These are phyloP conservation scores for Wickerhamomyces alni DNA, from an alignment of 805 yeast species.

Conservation along the genomic window DNA sequence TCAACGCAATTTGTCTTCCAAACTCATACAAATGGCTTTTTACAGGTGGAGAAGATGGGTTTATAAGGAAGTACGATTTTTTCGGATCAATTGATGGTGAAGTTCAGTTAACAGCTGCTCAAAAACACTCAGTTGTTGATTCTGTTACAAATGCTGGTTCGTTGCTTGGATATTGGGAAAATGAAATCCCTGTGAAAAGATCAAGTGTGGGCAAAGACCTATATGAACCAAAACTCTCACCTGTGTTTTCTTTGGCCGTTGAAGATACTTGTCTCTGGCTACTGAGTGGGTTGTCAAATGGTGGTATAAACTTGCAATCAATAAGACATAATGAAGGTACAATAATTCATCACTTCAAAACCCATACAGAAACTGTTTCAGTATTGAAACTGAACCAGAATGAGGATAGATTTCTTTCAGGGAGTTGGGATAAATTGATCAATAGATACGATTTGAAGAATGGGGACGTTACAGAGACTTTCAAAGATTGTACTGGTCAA, in stretches of 20 bases:
- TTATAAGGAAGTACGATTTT: slow-evolving; percentile 84
- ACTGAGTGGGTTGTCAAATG: slow-evolving; percentile 71
- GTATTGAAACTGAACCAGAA: slow-evolving; percentile 54
- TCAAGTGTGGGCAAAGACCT: slow-evolving; percentile 29
- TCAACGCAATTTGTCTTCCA: slow-evolving; percentile 72
- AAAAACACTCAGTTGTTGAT: slow-evolving; percentile 83
- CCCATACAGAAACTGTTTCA: slow-evolving; percentile 73
- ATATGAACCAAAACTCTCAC: slow-evolving; percentile 59
- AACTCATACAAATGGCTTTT: slow-evolving; percentile 81
- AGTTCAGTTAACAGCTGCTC: slow-evolving; percentile 83
- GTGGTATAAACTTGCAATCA: slow-evolving; percentile 84
- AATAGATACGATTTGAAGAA: slow-evolving; percentile 82
- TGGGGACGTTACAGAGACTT: slow-evolving; percentile 49
- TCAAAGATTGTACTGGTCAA: slow-evolving; percentile 65
- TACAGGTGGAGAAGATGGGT: slow-evolving; percentile 96
- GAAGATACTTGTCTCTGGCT: slow-evolving; percentile 83
- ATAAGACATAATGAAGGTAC: slow-evolving; percentile 78
- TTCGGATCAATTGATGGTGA: slow-evolving; percentile 82
- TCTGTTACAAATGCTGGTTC: slow-evolving; percentile 82
- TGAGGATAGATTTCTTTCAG: slow-evolving; percentile 67
- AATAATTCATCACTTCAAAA: slow-evolving; percentile 67
- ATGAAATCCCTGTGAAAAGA: slow-evolving; percentile 74
- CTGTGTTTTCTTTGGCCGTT: slow-evolving; percentile 83
- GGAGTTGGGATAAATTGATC: slow-evolving; percentile 85
- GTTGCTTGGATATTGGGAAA: slow-evolving; percentile 86